A percentile compares a stretch with the other conserved stretches of the same genome.
Evolutionary conservation across 176 grass and related monocot species (phyloP).

Genomic region (Zoysia japonica): DNA sequence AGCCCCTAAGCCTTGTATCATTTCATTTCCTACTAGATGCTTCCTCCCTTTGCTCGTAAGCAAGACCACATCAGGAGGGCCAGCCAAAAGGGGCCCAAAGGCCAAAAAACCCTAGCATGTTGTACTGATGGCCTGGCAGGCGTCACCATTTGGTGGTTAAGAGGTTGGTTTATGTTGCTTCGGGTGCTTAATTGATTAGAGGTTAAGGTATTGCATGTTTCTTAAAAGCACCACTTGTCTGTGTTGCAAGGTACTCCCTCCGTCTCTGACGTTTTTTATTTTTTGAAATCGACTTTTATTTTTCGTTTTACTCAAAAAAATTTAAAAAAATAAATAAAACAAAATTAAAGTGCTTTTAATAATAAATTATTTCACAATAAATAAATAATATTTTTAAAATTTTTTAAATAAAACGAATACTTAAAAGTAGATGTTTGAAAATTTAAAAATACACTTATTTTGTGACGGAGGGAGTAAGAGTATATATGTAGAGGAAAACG

Average conservation of each 20-base stretch:
- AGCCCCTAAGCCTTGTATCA: constrained; percentile 5
- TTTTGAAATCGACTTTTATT: too few species aligned
- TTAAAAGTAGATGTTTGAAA: too few species aligned
- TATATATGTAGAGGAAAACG: too few species aligned
- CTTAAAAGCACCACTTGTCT: background rate
- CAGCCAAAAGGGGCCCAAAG: background rate
- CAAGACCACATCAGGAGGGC: constrained; percentile 13
- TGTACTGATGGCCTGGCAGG: background rate
- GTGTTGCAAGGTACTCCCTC: background rate
- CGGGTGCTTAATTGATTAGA: constrained; percentile 4
- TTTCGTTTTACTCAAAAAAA: too few species aligned
- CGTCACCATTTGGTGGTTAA: background rate
- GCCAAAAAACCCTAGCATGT: background rate
- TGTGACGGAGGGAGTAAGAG: too few species aligned
- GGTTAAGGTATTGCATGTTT: constrained; percentile 9
- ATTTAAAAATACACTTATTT: too few species aligned
- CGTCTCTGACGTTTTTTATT: too few species aligned
- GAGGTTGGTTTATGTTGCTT: constrained; percentile 1
- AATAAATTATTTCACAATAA: too few species aligned
- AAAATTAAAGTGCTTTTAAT: too few species aligned
- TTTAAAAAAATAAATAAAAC: too few species aligned
- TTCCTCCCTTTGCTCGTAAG: constrained; percentile 32
- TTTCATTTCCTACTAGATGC: background rate
- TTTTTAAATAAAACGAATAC: too few species aligned
- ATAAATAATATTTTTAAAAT: too few species aligned